Base-by-base conservation (phyloP, 108 stramenopile species). In the Pseudonitzschia delicatissima region DNA sequence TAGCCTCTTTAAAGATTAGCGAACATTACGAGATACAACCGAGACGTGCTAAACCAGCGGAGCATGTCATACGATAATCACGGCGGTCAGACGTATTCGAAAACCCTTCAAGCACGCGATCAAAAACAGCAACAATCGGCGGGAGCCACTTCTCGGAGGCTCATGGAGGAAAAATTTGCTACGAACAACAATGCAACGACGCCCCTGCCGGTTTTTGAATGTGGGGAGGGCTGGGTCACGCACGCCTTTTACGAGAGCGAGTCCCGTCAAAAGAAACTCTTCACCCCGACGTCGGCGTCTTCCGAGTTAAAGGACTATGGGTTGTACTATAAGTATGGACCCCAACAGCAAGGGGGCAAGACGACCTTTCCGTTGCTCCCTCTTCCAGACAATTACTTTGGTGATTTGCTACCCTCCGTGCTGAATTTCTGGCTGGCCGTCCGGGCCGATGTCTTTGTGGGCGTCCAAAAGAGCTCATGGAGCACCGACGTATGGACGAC, bases 401-500 rank as follows among this genome's bases (percentile, higher is more conserved):
- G 78, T 37, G 72, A 65, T 28, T 49, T 87, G 23, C 70, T 88
- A 9, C 77, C 83, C 18, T 80, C 86, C 11, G 62, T 88, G 3
- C 57, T 87, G 29, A 82, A 92, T 63, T 92, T 87, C 55, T 77
- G 86, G 62, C 67, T 85, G 27, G 84, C 84, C 3, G 58, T 79
- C 6, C 45, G 66, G 21, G 80, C 87, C 7, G 67, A 68, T 4
- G 57, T 71, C 20, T 92, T 88, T 60, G 67, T 92, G 39, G 91
- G 91, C 8, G 86, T 88, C 15, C 57, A 58, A 2, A 60, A 73
- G 13, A 78, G 77, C 45, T 76, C 81, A 8, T 92, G 75, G 71
- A 83, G 80, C 7, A 87, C 74, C 13, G 84, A 83, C 74, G 81
- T 88, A 18, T 87, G 80, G 73, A 81, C 87, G 20, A 73, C 76